phyloP scores from a whole-genome alignment of 1,284 basidiomycete genomes.

The Apiotrichum domesticum region DNA sequence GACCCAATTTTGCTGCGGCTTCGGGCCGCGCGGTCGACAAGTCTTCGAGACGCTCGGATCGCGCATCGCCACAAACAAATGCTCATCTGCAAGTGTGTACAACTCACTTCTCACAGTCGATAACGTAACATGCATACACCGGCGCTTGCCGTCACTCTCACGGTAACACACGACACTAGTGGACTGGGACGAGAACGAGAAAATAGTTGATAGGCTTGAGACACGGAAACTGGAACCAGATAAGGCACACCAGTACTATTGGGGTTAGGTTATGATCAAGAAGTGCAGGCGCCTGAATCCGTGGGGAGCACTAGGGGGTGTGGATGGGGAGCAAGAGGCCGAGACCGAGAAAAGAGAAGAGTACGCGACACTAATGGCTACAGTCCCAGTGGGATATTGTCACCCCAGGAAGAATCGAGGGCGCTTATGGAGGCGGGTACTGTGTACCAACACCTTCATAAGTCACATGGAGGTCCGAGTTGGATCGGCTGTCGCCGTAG shows the following conservation, averaged over 20 bases:
- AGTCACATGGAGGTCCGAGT: conserved; percentile 1
- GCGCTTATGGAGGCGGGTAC: conserved; percentile 1
- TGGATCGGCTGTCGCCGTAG: not conserved
- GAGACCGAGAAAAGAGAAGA: not conserved
- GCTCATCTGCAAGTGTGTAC: no score
- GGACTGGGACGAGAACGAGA: not conserved
- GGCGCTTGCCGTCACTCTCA: not conserved
- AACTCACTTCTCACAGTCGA: not conserved
- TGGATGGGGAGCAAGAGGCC: not conserved
- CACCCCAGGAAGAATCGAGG: no score
- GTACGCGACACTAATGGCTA: not conserved
- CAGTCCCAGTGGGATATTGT: not conserved
- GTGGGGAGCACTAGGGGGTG: not conserved
- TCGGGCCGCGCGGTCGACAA: no score
- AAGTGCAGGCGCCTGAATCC: no score
- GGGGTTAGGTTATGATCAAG: no score
- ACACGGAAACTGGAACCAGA: not conserved
- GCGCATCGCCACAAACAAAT: no score
- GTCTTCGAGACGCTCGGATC: no score
- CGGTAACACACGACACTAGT: not conserved
- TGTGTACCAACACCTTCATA: not conserved
- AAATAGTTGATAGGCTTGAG: no score
- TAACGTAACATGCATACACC: conserved; percentile 3
- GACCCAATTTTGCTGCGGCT: no score
- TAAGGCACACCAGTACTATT: no score